A percentile compares a stretch with the other conserved stretches of the same genome.
Evolutionary conservation across 495 filamentous ascomycete genomes (phyloP).

Genomic region (Aspergillus wentii): DNA sequence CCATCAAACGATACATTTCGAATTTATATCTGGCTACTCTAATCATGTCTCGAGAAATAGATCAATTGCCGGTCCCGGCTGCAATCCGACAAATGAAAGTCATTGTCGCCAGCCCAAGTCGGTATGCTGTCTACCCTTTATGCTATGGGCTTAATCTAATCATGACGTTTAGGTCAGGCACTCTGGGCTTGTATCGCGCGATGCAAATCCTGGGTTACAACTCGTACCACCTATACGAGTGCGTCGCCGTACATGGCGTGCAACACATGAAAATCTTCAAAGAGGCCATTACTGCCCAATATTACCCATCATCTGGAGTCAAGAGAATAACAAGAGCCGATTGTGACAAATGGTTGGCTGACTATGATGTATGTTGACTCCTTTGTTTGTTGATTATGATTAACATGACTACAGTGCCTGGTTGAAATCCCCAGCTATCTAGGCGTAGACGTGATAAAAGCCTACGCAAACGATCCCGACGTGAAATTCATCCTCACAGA

Average conservation of each 20-base stretch:
- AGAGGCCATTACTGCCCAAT: constrained; percentile 11
- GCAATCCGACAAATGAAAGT: too few relatives aligned
- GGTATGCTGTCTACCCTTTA: too few relatives aligned
- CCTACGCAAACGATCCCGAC: constrained; percentile 15
- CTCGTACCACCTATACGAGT: constrained; percentile 18
- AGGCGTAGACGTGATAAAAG: constrained; percentile 8
- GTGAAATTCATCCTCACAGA: constrained; percentile 28
- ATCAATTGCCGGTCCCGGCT: too few relatives aligned
- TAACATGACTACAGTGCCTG: constrained; percentile 8
- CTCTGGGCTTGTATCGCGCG: constrained; percentile 15
- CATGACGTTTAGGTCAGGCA: constrained; percentile 22
- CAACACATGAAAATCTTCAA: constrained; percentile 15
- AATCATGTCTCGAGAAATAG: too few relatives aligned
- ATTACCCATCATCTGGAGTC: constrained; percentile 12
- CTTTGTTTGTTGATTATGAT: too few relatives aligned
- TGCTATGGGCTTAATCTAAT: too few relatives aligned
- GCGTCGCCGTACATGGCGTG: constrained; percentile 1
- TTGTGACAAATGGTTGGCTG: constrained; percentile 16
- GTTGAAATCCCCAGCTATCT: constrained; percentile 17
- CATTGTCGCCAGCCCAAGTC: too few relatives aligned
- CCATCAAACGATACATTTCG: too few relatives aligned
- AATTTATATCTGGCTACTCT: too few relatives aligned
- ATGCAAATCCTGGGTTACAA: constrained; percentile 19
- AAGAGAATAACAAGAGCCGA: constrained; percentile 11
- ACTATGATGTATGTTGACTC: constrained; percentile 14